phyloP scores from a whole-genome alignment of 2,329 filamentous ascomycete species.

The Graphilbum sp. region DNA sequence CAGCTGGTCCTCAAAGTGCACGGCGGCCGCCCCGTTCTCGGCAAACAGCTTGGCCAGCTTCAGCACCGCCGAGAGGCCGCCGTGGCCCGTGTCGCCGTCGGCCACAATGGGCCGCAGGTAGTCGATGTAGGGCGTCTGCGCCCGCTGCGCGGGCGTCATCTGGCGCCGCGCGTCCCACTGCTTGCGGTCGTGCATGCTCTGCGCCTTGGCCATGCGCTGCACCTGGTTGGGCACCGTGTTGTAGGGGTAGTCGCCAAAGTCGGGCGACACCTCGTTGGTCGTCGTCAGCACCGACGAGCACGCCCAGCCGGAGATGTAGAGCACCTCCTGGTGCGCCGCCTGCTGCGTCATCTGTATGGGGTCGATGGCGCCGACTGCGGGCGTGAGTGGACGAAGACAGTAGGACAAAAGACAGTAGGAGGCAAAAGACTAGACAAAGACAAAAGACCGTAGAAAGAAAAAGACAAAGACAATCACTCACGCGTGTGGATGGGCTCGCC shows the following conservation, averaged over 20 bases:
- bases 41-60: slow-evolving; percentile 97
- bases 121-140: slow-evolving; percentile 67
- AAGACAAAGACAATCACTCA: no score
- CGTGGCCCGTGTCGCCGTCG: slow-evolving; percentile 91
- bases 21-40: slow-evolving; percentile 87
- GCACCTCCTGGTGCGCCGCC: slow-evolving; percentile 83
- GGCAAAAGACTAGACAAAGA: neutral
- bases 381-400: neutral
- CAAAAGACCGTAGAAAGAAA: no score
- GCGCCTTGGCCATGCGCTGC: slow-evolving; percentile 87
- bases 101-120: slow-evolving; percentile 91
- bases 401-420: neutral
- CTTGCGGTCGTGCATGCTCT: slow-evolving; percentile 92
- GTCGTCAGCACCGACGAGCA: slow-evolving; percentile 85
- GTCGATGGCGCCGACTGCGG: slow-evolving; percentile 94
- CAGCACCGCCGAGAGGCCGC: slow-evolving; percentile 78
- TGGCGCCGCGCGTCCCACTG: slow-evolving; percentile 78
- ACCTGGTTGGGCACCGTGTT: slow-evolving; percentile 98
- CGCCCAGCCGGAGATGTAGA: slow-evolving; percentile 95
- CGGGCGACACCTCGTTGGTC: slow-evolving; percentile 93
- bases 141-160: slow-evolving; percentile 56
- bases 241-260: slow-evolving; percentile 98
- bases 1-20: slow-evolving; percentile 95
- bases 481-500: slow-evolving; percentile 88
- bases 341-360: slow-evolving; percentile 99